Base-by-base conservation (phyloP, 345 rosid genomes). In the Salix arbutifolia region DNA sequence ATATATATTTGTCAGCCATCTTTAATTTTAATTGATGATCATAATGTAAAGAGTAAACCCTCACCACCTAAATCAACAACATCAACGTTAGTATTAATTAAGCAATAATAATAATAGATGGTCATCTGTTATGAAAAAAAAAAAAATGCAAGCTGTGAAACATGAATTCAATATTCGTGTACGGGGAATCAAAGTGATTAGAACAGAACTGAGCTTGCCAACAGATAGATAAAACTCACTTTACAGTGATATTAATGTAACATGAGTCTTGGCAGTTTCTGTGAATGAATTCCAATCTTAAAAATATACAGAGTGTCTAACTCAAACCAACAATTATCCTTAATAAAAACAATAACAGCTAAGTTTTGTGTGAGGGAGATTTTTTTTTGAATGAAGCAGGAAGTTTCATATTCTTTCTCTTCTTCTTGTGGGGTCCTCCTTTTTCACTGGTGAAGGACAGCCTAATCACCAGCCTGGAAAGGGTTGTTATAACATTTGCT, bases 391-490 rank as follows among this genome's bases (percentile, higher is more conserved):
- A 17, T 26, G 42, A 46, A 60, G 71, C 21, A 70, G 37, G 82
- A 69, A 74, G 71, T 56, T 53, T 80, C 83, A 46, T 66, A 82
- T 83, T 87, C 79, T 74, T 53, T 81, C 26, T 31, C 81, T 81
- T 72, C 75, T 62, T 70, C 76, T 77, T 68, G 64, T 72, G 25
- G 58, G 23, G 23, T 25, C 56, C 33, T 67, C 40, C 25, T 33
- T 69, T 67, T 81, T 35, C 61, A 33, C 46, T 50, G 64, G 84
- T 82, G 79, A 83, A 78, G 87, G 93, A 86, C 95, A 91, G 93
- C 94, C 89, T 88, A 69, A 89, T 87, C 85, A 82, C 86, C 99
- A 91, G 95, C 97, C 97, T 95, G 99, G 91, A 90, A 91, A 91
- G 91, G 73, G 87, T 80, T 78, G 83, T 79, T 40, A 65, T 74